These are phyloP conservation scores for Diversispora epigaea DNA, from an alignment of 192 early-diverging fungal species.

Conservation along the genomic window DNA sequence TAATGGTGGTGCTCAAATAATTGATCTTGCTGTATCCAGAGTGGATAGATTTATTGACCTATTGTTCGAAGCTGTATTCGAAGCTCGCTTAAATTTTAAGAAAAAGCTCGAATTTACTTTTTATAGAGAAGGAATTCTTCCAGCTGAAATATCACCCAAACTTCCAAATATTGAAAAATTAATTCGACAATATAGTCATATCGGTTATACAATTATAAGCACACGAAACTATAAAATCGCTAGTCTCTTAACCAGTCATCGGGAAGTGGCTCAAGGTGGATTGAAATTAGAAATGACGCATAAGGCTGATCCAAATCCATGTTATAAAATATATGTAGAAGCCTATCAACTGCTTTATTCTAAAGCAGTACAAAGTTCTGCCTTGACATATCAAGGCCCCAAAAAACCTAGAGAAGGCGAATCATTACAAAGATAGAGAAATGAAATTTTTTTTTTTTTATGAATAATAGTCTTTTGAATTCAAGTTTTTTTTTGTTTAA, in stretches of 20 bases:
- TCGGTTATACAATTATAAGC: neutral
- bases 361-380: neutral
- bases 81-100: neutral
- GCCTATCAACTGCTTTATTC: neutral
- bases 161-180: neutral
- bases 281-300: neutral
- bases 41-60: neutral
- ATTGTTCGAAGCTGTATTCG: neutral
- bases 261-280: neutral
- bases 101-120: neutral
- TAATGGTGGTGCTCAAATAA: neutral
- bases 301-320: neutral
- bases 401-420: too few species aligned
- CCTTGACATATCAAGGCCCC: neutral
- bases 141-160: neutral
- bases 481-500: too few species aligned
- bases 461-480: too few species aligned
- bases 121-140: neutral
- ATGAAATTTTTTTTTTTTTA: too few species aligned
- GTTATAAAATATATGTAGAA: neutral
- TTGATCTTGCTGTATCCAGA: neutral
- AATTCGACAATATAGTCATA: neutral
- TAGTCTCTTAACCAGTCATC: neutral
- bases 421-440: too few species aligned
- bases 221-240: neutral